phyloP scores from a whole-genome alignment of 257 asterid species.

The Leonotis leonurus region DNA sequence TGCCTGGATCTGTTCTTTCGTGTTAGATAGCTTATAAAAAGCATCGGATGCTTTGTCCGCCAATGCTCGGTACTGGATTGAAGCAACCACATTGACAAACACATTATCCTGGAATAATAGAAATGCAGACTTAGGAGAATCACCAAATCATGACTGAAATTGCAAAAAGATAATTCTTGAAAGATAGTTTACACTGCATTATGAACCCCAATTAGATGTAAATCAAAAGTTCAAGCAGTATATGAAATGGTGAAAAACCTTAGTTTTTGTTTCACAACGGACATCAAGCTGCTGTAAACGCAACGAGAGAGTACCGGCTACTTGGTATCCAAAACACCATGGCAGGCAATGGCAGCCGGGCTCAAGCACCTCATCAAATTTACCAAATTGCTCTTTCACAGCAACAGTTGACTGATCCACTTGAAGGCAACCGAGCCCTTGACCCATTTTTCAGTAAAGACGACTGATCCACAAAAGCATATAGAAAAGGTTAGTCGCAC shows the following conservation, averaged over 20 bases:
- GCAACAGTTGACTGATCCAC: slow-evolving; percentile 49
- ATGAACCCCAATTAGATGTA: too few species aligned
- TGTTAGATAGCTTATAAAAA: slow-evolving; percentile 75
- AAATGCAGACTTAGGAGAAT: not conserved
- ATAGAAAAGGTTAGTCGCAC: not conserved
- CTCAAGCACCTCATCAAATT: slow-evolving; percentile 34
- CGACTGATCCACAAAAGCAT: slow-evolving; percentile 2
- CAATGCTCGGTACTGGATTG: slow-evolving; percentile 71
- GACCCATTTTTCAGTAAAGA: slow-evolving; percentile 32
- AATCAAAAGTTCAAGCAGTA: not conserved
- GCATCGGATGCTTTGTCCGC: slow-evolving; percentile 72
- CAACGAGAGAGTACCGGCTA: slow-evolving; percentile 35
- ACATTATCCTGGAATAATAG: slow-evolving; percentile 59
- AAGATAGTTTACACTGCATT: too few species aligned
- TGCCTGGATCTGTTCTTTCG: slow-evolving; percentile 78
- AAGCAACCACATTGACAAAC: slow-evolving; percentile 79
- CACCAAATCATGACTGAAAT: too few species aligned
- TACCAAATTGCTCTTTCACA: slow-evolving; percentile 42
- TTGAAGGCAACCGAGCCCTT: slow-evolving; percentile 37
- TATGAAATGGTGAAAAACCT: slow-evolving; percentile 17
- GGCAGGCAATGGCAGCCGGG: slow-evolving; percentile 57
- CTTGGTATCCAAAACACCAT: slow-evolving; percentile 38
- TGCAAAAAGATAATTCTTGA: not conserved
- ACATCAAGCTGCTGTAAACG: slow-evolving; percentile 49
- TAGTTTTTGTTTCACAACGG: slow-evolving; percentile 44